Evolutionary conservation across 257 asterid genomes (phyloP), one percentile per base, ranked within the genome.

Genomic region (Agastache rugosa): DNA sequence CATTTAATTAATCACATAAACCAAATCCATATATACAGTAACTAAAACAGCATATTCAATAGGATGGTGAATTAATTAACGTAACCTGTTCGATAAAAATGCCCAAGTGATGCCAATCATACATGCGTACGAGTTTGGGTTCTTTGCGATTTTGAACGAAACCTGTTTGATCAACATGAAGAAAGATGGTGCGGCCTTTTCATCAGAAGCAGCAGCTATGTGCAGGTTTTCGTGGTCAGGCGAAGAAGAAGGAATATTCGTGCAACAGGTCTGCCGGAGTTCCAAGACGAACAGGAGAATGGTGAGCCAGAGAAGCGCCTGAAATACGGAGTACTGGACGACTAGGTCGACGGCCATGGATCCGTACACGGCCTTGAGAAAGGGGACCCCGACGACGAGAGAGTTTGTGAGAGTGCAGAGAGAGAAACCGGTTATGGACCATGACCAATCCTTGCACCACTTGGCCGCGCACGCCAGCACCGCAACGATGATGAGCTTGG

Each of bases 331-430:
- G 0, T 75, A 60, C 71, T 88, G 96, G 8, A 88, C 87, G 16
- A 88, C 93, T 0, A 90, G 80, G 19, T 85, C 88, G 1, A 77
- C 87, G 0, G 77, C 93, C 63, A 59, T 34, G 3, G 63, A 78
- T 0, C 91, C 92, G 35, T 90, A 90, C 96, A 90, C 88, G 58
- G 91, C 89, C 73, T 67, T 76, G 25, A 85, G 47, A 1, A 90
- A 51, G 0, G 96, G 96, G 27, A 90, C 96, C 0, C 96, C 93
- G 0, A 88, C 84, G 3, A 90, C 90, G 8, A 90, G 80, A 5
- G 96, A 78, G 58, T 77, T 88, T 9, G 85, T 90, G 8, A 90
- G 81, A 0, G 85, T 78, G 15, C 86, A 77, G 20, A 90, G 67
- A 56, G 93, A 86, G 74, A 90, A 90, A 47, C 87, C 59, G 2